Conservation (phyloP, 2,329 filamentous ascomycete genomes). For the Exserohilum turcica region DNA sequence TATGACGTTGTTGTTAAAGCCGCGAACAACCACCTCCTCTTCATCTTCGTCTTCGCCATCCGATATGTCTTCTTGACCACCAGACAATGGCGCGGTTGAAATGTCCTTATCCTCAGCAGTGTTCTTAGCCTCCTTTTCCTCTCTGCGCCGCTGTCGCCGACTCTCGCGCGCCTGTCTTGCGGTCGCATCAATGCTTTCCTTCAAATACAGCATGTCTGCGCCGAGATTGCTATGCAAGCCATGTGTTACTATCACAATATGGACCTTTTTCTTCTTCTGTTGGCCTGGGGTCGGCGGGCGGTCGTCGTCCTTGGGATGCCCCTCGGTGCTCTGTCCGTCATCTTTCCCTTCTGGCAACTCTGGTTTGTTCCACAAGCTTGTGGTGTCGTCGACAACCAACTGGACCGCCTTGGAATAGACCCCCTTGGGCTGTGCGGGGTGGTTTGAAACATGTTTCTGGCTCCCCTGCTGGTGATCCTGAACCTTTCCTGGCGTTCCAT, state of each 20-base stretch:
- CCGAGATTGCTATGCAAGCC: conserved; percentile 94
- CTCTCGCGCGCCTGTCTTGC: conserved; percentile 74
- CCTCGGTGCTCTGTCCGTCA: conserved; percentile 35
- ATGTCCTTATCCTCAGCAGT: conserved; percentile 16
- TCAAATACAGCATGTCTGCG: conserved; percentile 94
- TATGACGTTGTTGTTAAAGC: conserved; percentile 87
- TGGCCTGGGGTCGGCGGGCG: conserved; percentile 18
- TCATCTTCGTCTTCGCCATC: conserved; percentile 66
- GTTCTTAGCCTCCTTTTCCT: conserved; percentile 24
- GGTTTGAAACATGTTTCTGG: conserved; percentile 55
- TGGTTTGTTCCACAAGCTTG: conserved; percentile 90
- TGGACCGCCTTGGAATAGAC: conserved; percentile 82
- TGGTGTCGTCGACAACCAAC: conserved; percentile 84
- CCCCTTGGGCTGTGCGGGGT: conserved; percentile 70
- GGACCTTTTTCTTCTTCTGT: conserved; percentile 75
- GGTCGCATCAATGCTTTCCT: conserved; percentile 92
- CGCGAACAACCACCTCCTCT: conserved; percentile 85
- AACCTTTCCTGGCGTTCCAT: conserved; percentile 65
- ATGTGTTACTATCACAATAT: conserved; percentile 91
- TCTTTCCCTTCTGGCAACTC: conserved; percentile 68
- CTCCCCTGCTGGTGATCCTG: conserved; percentile 76
- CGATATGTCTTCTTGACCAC: conserved; percentile 56
- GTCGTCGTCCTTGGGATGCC: conserved; percentile 35
- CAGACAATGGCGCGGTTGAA: conserved; percentile 55
- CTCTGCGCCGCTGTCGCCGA: conserved; percentile 62